Evolutionary conservation across 2,329 filamentous ascomycete genomes (phyloP).

Genomic region (Macroventuria anomochaeta): DNA sequence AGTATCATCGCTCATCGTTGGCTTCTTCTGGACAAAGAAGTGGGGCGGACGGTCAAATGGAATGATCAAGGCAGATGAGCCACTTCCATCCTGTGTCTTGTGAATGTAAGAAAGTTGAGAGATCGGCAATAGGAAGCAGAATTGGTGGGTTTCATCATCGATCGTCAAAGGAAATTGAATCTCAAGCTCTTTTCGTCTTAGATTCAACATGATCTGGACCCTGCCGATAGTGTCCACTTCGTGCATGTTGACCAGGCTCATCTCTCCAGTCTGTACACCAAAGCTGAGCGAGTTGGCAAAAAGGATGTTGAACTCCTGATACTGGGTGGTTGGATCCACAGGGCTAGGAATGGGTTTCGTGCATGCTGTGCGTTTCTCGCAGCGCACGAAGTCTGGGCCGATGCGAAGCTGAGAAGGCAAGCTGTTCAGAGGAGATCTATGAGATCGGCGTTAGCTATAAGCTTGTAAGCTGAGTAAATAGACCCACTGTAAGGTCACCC

Average conservation of each 20-base stretch:
- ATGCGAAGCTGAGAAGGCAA: conserved; percentile 22
- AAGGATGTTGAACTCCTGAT: conserved; percentile 37
- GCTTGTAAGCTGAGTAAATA: background rate
- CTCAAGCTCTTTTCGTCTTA: conserved; percentile 53
- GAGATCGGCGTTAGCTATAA: background rate
- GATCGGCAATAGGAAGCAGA: conserved; percentile 56
- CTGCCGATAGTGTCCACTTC: conserved; percentile 42
- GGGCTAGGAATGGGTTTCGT: conserved; percentile 29
- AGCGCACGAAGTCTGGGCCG: conserved; percentile 2
- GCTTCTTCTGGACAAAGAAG: conserved; percentile 50
- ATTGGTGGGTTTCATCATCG: conserved; percentile 28
- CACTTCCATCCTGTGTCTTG: conserved; percentile 21
- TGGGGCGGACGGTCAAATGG: conserved; percentile 50
- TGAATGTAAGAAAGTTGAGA: conserved; percentile 53
- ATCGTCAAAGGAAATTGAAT: conserved; percentile 53
- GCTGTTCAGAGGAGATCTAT: conserved; percentile 23
- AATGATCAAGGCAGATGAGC: conserved; percentile 35
- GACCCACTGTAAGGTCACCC: conserved; percentile 35
- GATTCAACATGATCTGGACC: conserved; percentile 51
- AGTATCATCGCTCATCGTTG: conserved; percentile 16
- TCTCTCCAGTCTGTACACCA: conserved; percentile 63
- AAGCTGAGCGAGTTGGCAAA: conserved; percentile 62
- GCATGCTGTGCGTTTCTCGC: conserved; percentile 9
- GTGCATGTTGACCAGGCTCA: conserved; percentile 66
- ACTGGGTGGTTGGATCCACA: conserved; percentile 26